phyloP scores from a whole-genome alignment of 23 red algal genomes.

The Cyanidium caldarium region DNA sequence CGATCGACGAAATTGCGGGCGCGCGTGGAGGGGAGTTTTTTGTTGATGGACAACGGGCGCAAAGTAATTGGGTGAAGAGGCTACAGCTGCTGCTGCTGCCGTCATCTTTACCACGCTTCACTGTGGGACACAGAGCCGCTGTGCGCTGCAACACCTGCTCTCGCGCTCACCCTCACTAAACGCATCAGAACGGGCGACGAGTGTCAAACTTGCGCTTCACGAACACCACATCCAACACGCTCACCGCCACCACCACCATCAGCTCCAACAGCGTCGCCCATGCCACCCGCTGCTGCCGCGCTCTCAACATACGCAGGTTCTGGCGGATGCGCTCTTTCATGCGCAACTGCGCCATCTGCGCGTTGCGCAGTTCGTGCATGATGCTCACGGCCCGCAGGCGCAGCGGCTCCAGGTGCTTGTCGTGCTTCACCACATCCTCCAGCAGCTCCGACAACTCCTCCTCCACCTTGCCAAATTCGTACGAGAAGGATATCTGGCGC shows the following conservation, averaged over 20 bases:
- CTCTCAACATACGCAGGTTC: background rate
- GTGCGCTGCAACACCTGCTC: background rate
- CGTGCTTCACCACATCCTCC: background rate
- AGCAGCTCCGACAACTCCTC: constrained; percentile 2
- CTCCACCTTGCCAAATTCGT: background rate
- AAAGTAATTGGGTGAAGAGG: background rate
- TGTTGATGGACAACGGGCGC: background rate
- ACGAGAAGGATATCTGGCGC: background rate
- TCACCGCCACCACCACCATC: background rate
- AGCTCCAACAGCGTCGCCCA: constrained; percentile 1
- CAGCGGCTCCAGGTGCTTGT: constrained; percentile 1
- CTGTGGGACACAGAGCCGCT: background rate
- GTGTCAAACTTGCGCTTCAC: background rate
- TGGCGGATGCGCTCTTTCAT: constrained; percentile 4
- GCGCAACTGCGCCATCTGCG: background rate
- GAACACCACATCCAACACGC: background rate
- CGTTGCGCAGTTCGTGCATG: constrained; percentile 3
- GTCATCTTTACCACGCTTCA: too few relatives aligned
- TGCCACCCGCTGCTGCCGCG: background rate
- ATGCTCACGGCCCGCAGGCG: background rate
- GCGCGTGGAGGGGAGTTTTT: background rate
- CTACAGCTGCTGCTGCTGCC: background rate
- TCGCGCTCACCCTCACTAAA: too few relatives aligned
- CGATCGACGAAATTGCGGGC: background rate
- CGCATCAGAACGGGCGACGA: background rate